Percentiles rank a stretch among this genome's conserved stretches.
phyloP scores from a whole-genome alignment of 306 rosid species.

The Cercis canadensis region DNA sequence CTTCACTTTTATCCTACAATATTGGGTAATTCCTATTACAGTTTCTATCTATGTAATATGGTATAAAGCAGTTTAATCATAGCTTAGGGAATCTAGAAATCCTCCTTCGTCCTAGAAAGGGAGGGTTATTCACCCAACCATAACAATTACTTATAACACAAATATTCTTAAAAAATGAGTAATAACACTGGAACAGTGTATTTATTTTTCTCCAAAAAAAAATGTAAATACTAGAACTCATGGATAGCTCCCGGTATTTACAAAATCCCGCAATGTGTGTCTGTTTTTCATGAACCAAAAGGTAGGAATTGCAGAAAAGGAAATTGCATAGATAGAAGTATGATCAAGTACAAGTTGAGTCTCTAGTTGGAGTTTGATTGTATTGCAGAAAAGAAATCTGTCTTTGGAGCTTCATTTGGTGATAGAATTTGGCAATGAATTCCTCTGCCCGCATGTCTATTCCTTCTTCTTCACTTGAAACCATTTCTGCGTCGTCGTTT shows the following conservation, averaged over 20 bases:
- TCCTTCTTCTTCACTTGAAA: constrained; percentile 34
- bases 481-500: not conserved
- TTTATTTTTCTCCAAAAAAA: no score
- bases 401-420: constrained; percentile 66
- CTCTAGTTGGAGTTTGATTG: constrained; percentile 34
- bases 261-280: constrained; percentile 47
- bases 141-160: no score
- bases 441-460: constrained; percentile 60
- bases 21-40: no score
- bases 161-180: no score
- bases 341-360: constrained; percentile 13
- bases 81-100: no score
- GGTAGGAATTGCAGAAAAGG: not conserved
- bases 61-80: no score
- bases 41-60: no score
- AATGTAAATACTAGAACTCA: constrained; percentile 40
- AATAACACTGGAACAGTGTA: no score
- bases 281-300: not conserved
- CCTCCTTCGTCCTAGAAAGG: no score
- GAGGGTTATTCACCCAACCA: no score
- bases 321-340: not conserved
- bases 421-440: constrained; percentile 63
- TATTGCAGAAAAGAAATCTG: constrained; percentile 50
- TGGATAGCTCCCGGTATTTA: constrained; percentile 37
- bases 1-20: no score